Conservation (phyloP, 192 early-diverging fungal species). For the Backusella tuberculispora region DNA sequence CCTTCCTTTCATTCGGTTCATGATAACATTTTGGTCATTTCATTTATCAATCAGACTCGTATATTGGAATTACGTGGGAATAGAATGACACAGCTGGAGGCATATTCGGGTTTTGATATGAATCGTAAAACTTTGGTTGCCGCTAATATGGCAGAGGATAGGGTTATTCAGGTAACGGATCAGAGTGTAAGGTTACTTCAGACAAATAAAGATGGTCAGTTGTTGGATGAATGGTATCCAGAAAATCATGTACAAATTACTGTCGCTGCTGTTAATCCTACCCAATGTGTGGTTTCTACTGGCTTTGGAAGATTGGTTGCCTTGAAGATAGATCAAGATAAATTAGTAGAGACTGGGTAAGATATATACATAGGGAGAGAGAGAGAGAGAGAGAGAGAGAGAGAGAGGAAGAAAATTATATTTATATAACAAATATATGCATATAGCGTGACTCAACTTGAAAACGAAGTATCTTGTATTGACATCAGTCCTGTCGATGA, state of each 20-base stretch:
- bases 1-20: constrained; percentile 46
- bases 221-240: constrained; percentile 57
- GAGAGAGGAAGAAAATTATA: not conserved
- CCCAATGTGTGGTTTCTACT: constrained; percentile 64
- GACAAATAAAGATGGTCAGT: constrained; percentile 21
- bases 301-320: constrained; percentile 61
- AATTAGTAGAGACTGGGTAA: constrained; percentile 46
- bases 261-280: constrained; percentile 61
- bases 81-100: constrained; percentile 37
- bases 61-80: constrained; percentile 49
- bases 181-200: constrained; percentile 57
- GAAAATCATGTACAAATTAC: constrained; percentile 49
- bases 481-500: constrained; percentile 58
- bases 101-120: constrained; percentile 42
- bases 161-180: constrained; percentile 70
- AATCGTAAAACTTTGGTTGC: constrained; percentile 50
- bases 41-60: constrained; percentile 71
- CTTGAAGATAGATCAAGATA: constrained; percentile 53
- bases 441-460: constrained; percentile 48
- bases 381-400: not conserved
- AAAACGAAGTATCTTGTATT: constrained; percentile 77
- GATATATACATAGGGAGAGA: too few species aligned
- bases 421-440: not conserved
- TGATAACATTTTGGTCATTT: constrained; percentile 63
- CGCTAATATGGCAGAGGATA: constrained; percentile 48